Percentiles rank a stretch among this genome's conserved stretches.
Conservation (phyloP, 148 eudicot genomes). For the Persicaria tinctoria region DNA sequence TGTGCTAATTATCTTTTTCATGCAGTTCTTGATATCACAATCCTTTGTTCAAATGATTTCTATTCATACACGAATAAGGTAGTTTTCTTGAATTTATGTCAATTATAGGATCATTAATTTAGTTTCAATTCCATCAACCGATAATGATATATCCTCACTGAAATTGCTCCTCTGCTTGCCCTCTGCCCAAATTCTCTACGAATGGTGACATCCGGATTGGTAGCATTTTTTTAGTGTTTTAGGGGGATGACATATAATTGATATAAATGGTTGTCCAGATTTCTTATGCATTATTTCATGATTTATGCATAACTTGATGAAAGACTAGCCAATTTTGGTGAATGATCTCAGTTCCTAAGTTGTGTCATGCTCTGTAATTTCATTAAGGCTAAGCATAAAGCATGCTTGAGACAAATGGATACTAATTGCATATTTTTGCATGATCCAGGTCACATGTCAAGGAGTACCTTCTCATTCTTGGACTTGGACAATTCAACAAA, state of each 20-base stretch:
- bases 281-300: no score
- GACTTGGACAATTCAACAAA: constrained; percentile 85
- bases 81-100: constrained; percentile 8
- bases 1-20: constrained; percentile 24
- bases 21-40: constrained; percentile 98
- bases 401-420: neutral
- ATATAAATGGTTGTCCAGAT: no score
- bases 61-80: constrained; percentile 96
- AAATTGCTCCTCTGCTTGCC: neutral
- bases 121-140: neutral
- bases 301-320: constrained; percentile 3
- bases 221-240: no score
- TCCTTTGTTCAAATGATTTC: constrained; percentile 90
- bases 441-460: constrained; percentile 57
- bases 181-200: no score
- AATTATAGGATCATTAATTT: neutral
- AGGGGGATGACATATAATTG: no score
- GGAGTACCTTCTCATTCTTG: constrained; percentile 91
- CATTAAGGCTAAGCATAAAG: neutral
- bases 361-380: neutral
- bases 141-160: neutral
- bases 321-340: constrained; percentile 74
- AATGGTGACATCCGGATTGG: no score
- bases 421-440: neutral
- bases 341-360: constrained; percentile 43